phyloP scores from a whole-genome alignment of 108 stramenopile genomes.

The Mediolabrus comicus region DNA sequence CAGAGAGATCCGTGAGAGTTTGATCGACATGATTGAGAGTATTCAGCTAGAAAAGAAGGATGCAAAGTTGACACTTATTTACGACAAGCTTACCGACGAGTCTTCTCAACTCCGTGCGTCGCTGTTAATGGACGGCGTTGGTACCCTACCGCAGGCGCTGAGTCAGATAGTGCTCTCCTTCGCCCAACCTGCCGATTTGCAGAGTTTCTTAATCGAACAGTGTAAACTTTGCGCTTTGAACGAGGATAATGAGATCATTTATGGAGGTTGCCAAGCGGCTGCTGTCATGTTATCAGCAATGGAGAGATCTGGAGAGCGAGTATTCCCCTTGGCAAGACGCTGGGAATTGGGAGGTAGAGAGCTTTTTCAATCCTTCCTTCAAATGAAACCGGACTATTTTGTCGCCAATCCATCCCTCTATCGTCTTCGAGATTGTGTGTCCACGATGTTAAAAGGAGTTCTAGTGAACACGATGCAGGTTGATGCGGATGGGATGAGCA shows the following conservation, averaged over 20 bases:
- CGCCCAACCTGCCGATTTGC: conserved; percentile 9
- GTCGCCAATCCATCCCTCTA: not conserved
- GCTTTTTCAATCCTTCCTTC: conserved; percentile 44
- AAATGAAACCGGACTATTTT: not conserved
- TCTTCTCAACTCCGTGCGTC: conserved; percentile 45
- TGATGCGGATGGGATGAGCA: conserved; percentile 19
- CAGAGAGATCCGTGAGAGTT: conserved; percentile 40
- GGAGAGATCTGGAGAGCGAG: conserved; percentile 66
- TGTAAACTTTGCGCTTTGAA: conserved; percentile 27
- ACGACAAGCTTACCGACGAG: conserved; percentile 43
- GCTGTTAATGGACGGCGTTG: conserved; percentile 52
- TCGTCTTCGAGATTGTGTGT: conserved; percentile 36
- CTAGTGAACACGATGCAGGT: conserved; percentile 40
- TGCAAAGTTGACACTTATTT: conserved; percentile 26
- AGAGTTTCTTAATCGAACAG: conserved; percentile 25
- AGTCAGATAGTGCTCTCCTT: conserved; percentile 31
- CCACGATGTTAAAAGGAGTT: conserved; percentile 73
- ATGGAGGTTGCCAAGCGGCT: conserved; percentile 41
- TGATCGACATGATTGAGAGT: conserved; percentile 43
- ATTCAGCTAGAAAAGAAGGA: conserved; percentile 27
- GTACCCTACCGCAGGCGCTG: conserved; percentile 40
- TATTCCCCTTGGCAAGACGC: conserved; percentile 53
- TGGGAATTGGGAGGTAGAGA: conserved; percentile 66
- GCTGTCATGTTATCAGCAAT: conserved; percentile 56
- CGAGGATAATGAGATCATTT: conserved; percentile 9